Percentiles rank a stretch among this genome's conserved stretches.
These are phyloP conservation scores for Pneumocystis murina DNA, from an alignment of 1,139 yeast genomes.

Conservation along the genomic window DNA sequence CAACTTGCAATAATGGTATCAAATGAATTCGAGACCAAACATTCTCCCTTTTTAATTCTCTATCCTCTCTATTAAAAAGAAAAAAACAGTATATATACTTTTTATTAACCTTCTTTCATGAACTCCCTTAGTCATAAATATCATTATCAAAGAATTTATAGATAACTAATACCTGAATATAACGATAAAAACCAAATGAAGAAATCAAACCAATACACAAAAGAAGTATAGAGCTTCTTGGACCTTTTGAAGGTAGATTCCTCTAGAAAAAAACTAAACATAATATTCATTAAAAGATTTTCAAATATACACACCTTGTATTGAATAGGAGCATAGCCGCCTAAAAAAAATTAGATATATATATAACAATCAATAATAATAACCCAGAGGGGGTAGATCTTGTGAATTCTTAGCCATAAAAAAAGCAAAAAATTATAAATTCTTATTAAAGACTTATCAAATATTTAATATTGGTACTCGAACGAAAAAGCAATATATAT, in stretches of 20 bases:
- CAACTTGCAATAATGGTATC: constrained; percentile 65
- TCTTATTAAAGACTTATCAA: background rate
- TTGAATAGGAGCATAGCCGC: constrained; percentile 76
- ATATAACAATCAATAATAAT: background rate
- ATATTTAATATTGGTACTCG: background rate
- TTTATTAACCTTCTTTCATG: constrained; percentile 39
- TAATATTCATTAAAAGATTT: background rate
- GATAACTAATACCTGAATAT: constrained; percentile 22
- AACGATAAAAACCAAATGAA: constrained; percentile 46
- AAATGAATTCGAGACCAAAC: constrained; percentile 64
- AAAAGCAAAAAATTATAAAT: background rate
- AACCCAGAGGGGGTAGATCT: background rate
- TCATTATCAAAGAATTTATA: constrained; percentile 45
- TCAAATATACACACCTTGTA: constrained; percentile 39
- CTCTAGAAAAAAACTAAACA: background rate
- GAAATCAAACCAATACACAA: constrained; percentile 74
- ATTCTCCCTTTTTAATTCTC: constrained; percentile 63
- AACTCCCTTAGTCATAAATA: constrained; percentile 49
- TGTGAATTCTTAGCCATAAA: background rate
- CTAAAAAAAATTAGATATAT: constrained; percentile 19
- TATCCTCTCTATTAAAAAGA: constrained; percentile 4
- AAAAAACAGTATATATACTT: background rate
- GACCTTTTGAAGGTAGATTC: constrained; percentile 5
- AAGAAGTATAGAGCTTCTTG: constrained; percentile 43
- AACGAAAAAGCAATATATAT: background rate